Evolutionary conservation across 176 grass and related monocot species (phyloP), one percentile per base, ranked within the genome.

Genomic region (Otatea glauca): DNA sequence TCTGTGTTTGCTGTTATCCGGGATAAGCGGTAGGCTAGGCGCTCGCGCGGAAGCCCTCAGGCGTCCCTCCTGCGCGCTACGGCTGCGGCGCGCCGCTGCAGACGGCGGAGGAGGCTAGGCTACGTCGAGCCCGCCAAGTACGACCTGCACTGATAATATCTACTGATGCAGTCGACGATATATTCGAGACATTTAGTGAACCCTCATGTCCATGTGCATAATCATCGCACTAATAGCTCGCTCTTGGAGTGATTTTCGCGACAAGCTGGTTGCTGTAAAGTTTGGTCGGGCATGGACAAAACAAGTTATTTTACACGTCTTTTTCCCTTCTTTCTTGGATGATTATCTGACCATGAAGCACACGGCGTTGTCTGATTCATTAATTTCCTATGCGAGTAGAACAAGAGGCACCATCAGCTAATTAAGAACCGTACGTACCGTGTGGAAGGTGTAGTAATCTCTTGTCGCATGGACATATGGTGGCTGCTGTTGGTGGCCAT

Each of bases 21-120:
- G 35, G 35, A 37, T 37, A 37, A 37, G 35, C 35, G 35, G 3
- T 4, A 37, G 35, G 35, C 35, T 4, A 37, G 35, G 35, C 35
- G 35, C 35, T 37, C 35, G 35, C 2, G 35, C 35, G 1, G 35
- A 37, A 37, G 35, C 29, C 29, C 29, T 29, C 29, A 29, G 29
- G 29, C 35, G 4, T 37, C 35, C 35, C 35, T 37, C 35, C 35
- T 37, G 35, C n/a, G n/a, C n/a, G n/a, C 89, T 98, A 98, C 83
- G 96, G 96, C 6, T 98, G 96, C 80, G 96, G 93, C 48, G 93
- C 93, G 38, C 91, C 93, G 50, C 91, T 98, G 58, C 96, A 98
- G 77, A 95, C 93, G 15, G 77, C 51, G 7, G 93, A 95, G 83
- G 71, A 45, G 6, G 96, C 4, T 90, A 45, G 6, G 96, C 4